Conservation (phyloP, 1,139 yeast species). For the Saccharomyces hybrid region DNA sequence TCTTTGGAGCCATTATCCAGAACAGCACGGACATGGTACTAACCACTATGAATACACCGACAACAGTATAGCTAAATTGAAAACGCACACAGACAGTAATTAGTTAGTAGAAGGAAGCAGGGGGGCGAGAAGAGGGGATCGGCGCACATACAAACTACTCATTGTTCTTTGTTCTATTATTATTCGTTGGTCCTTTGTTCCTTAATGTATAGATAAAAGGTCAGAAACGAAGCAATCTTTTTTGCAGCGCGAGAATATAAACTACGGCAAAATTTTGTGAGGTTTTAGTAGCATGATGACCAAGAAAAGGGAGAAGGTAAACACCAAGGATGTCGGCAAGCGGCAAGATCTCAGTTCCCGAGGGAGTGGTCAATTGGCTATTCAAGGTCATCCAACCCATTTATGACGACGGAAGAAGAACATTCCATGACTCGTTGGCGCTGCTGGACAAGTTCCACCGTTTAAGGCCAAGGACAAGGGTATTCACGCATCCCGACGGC, state of each 20-base stretch:
- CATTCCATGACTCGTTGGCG: conserved; percentile 56
- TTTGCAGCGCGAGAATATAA: not conserved
- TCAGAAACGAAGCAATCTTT: not conserved
- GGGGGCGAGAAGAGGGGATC: not conserved
- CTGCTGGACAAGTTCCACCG: conserved; percentile 44
- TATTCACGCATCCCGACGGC: conserved; percentile 57
- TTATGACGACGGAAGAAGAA: conserved; percentile 40
- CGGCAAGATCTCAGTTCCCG: conserved; percentile 10
- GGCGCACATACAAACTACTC: not conserved
- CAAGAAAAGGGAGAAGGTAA: not conserved
- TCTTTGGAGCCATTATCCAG: conserved; percentile 47
- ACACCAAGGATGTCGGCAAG: not conserved
- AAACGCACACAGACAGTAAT: not conserved
- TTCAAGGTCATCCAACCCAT: conserved; percentile 48
- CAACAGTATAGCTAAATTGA: conserved; percentile 58
- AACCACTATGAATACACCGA: conserved; percentile 57
- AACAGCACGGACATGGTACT: conserved; percentile 50
- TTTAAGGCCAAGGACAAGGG: conserved; percentile 63
- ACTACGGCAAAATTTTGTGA: not conserved
- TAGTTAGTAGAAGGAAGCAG: not conserved
- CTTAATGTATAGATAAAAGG: not conserved
- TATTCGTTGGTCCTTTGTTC: conserved; percentile 1
- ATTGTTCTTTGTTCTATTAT: conserved; percentile 2
- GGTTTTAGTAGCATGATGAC: not conserved
- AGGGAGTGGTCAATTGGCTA: conserved; percentile 48